A percentile compares a stretch with the other conserved stretches of the same genome.
These are phyloP conservation scores for Nicotiana tabacum DNA, from an alignment of 257 asterid genomes.

Conservation along the genomic window DNA sequence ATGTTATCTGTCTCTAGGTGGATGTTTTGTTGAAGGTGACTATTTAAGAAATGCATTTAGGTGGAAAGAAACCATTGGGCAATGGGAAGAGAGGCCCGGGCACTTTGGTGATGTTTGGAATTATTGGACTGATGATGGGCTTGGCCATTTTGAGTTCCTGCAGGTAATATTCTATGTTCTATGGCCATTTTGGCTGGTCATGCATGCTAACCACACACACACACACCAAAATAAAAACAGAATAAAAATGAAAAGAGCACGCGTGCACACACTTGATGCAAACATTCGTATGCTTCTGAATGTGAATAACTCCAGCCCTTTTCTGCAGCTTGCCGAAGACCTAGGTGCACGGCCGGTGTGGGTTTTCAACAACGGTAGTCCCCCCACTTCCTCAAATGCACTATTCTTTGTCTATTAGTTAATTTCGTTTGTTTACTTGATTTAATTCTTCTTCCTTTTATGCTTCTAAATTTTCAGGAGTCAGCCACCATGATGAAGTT, in stretches of 20 bases:
- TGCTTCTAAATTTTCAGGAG: conserved; percentile 43
- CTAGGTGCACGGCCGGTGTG: conserved; percentile 79
- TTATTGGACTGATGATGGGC: conserved; percentile 97
- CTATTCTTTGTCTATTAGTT: neutral
- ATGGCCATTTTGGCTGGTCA: neutral
- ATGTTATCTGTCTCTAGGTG: conserved; percentile 44
- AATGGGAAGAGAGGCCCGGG: conserved; percentile 95
- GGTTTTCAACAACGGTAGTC: conserved; percentile 97
- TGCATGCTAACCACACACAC: neutral
- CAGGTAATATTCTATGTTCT: conserved; percentile 42
- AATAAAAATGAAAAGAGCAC: neutral
- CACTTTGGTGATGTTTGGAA: conserved; percentile 98
- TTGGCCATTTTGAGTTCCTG: conserved; percentile 86
- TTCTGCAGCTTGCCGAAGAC: conserved; percentile 92
- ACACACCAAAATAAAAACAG: neutral
- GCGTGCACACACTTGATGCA: neutral
- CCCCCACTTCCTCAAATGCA: neutral
- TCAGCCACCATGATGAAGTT: conserved; percentile 91
- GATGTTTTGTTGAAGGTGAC: conserved; percentile 94
- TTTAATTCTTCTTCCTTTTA: neutral
- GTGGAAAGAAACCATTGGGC: conserved; percentile 95
- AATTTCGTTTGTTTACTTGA: neutral
- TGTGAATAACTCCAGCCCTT: neutral
- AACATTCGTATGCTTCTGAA: neutral
- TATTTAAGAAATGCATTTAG: conserved; percentile 91